These are phyloP conservation scores for Colletotrichum chlorophyti DNA, from an alignment of 2,329 filamentous ascomycete genomes.

Conservation along the genomic window DNA sequence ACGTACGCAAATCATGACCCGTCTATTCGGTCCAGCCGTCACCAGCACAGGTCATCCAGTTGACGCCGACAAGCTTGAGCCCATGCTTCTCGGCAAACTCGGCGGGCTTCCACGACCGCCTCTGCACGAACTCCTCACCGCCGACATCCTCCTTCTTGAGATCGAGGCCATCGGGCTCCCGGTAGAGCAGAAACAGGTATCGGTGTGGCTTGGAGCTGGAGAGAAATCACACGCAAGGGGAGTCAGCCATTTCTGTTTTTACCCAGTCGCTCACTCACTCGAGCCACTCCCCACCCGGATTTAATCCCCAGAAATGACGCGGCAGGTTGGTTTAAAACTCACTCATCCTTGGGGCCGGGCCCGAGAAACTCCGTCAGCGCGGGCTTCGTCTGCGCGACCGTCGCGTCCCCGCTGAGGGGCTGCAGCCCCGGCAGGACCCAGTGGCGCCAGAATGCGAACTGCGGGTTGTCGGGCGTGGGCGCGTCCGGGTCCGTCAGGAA, in stretches of 20 bases:
- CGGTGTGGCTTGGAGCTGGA: slow-evolving; percentile 54
- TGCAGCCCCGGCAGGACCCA: slow-evolving; percentile 54
- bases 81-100: slow-evolving; percentile 46
- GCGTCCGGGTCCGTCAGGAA: slow-evolving; percentile 61
- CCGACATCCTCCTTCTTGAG: slow-evolving; percentile 50
- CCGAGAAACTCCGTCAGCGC: slow-evolving; percentile 51
- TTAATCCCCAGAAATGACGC: too few species aligned
- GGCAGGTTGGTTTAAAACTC: slow-evolving; percentile 29
- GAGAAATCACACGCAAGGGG: too few species aligned
- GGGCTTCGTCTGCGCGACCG: slow-evolving; percentile 38
- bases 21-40: slow-evolving; percentile 49
- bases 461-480: slow-evolving; percentile 60
- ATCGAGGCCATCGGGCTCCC: slow-evolving; percentile 43
- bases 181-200: slow-evolving; percentile 53
- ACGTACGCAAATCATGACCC: too few species aligned
- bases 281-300: too few species aligned
- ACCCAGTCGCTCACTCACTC: too few species aligned
- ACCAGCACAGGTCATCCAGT: slow-evolving; percentile 55
- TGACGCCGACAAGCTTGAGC: slow-evolving; percentile 46
- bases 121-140: slow-evolving; percentile 53
- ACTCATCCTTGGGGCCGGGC: slow-evolving; percentile 55
- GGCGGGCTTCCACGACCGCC: slow-evolving; percentile 48
- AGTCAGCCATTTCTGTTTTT: too few species aligned
- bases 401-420: slow-evolving; percentile 34
- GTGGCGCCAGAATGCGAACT: slow-evolving; percentile 62